A percentile compares a stretch with the other conserved stretches of the same genome.
These are phyloP conservation scores for Candida vaughaniae DNA, from an alignment of 805 yeast species.

Conservation along the genomic window DNA sequence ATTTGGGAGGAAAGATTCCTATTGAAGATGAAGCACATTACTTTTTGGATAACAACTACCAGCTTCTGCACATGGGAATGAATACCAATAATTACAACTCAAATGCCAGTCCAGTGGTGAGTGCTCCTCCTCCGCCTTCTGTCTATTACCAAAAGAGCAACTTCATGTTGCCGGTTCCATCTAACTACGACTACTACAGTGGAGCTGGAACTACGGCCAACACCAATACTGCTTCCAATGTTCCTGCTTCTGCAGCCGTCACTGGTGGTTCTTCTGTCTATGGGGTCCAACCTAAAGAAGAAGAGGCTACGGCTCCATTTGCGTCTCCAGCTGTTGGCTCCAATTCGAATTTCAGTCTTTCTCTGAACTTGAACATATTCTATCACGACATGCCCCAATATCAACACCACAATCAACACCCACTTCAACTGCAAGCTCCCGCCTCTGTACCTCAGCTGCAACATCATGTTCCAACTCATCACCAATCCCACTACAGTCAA, in stretches of 20 bases:
- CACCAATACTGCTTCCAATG: background rate
- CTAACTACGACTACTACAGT: slow-evolving; percentile 12
- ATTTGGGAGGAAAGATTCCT: slow-evolving; percentile 56
- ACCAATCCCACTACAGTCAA: slow-evolving; percentile 1
- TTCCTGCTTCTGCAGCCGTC: background rate
- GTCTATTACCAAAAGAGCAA: slow-evolving; percentile 7
- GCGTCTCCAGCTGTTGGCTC: background rate
- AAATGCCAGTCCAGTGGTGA: background rate
- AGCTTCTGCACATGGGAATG: slow-evolving; percentile 40
- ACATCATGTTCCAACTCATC: background rate
- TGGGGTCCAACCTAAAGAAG: background rate
- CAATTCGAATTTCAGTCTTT: slow-evolving; percentile 9
- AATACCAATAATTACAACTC: no score
- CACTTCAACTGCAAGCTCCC: slow-evolving; percentile 1
- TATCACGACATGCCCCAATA: slow-evolving; percentile 12
- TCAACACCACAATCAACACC: slow-evolving; percentile 4
- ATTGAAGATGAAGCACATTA: slow-evolving; percentile 52
- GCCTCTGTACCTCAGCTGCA: background rate
- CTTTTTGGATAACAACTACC: slow-evolving; percentile 45
- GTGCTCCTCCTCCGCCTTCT: slow-evolving; percentile 4
- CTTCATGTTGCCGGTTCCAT: slow-evolving; percentile 14
- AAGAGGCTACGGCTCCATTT: background rate
- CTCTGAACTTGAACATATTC: slow-evolving; percentile 11
- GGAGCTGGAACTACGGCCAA: background rate
- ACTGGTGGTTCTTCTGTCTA: background rate